phyloP scores from a whole-genome alignment of 2,329 filamentous ascomycete genomes.

The Trichoderma cornu-damae region DNA sequence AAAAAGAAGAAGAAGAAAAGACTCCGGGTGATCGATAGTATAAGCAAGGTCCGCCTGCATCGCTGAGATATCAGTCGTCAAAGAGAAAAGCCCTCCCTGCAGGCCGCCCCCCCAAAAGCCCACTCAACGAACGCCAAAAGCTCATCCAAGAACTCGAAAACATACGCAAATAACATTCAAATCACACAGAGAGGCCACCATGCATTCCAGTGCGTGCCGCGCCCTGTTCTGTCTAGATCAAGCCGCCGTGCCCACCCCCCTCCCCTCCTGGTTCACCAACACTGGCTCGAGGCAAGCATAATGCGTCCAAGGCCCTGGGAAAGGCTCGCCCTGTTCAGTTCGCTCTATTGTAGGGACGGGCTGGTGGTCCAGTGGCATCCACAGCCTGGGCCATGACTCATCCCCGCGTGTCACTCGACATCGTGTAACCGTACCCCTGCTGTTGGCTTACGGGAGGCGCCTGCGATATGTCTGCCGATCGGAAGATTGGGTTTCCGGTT shows the following conservation, averaged over 20 bases:
- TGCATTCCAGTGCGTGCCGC: background rate
- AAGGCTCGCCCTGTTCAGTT: background rate
- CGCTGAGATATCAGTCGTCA: background rate
- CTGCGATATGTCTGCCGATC: constrained; percentile 30
- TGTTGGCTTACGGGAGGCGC: constrained; percentile 28
- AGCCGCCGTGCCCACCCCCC: constrained; percentile 20
- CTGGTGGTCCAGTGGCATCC: constrained; percentile 28
- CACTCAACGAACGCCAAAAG: constrained; percentile 14
- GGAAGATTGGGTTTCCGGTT: constrained; percentile 31
- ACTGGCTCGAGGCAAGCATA: constrained; percentile 3
- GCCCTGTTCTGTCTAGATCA: constrained; percentile 31
- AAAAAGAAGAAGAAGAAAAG: background rate
- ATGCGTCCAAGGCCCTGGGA: background rate
- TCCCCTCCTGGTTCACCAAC: too few relatives aligned
- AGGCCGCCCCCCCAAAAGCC: background rate
- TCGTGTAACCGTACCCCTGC: constrained; percentile 33
- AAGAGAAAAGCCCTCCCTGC: background rate
- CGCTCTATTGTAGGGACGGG: constrained; percentile 26
- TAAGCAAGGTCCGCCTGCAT: background rate
- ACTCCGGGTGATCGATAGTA: background rate
- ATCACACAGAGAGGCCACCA: background rate
- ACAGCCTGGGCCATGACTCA: constrained; percentile 28
- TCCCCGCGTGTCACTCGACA: constrained; percentile 32
- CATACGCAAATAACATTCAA: background rate
- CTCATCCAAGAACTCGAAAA: background rate